A percentile compares a stretch with the other conserved stretches of the same genome.
Evolutionary conservation across 177 flowering plant genomes (phyloP).

Genomic region (Vitis hybrid): DNA sequence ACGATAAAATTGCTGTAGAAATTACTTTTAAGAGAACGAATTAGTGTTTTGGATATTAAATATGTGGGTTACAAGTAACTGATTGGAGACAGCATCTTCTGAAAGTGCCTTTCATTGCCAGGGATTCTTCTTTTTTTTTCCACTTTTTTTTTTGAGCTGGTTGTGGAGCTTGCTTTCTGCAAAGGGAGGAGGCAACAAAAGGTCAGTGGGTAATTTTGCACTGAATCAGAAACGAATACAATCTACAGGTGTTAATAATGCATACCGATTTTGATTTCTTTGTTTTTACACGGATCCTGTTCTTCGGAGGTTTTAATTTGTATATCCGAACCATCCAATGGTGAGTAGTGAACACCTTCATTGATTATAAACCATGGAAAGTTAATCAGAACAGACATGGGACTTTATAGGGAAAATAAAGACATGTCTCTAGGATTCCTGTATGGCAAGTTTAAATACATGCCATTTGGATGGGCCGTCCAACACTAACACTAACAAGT

Average conservation of each 20-base stretch:
- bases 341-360: conserved; percentile 92
- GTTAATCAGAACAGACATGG: too few relatives aligned
- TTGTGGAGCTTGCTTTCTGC: conserved; percentile 57
- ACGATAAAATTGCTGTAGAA: too few relatives aligned
- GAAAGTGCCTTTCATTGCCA: conserved; percentile 36
- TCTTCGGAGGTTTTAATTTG: conserved; percentile 82
- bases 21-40: too few relatives aligned
- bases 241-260: not conserved
- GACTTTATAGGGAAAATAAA: too few relatives aligned
- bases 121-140: conserved; percentile 60
- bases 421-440: too few relatives aligned
- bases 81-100: not conserved
- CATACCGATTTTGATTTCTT: conserved; percentile 84
- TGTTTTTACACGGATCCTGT: conserved; percentile 77
- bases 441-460: too few relatives aligned
- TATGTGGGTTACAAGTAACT: conserved; percentile 3
- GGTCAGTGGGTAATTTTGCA: not conserved
- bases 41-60: not conserved
- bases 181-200: not conserved
- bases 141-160: conserved; percentile 39
- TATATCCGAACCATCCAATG: conserved; percentile 99
- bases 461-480: too few relatives aligned
- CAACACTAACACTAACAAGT: too few relatives aligned
- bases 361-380: not conserved
- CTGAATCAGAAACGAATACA: too few relatives aligned